Evolutionary conservation across 352 stramenopile genomes (phyloP).

Genomic region (Pilasporangium apinafurcum): DNA sequence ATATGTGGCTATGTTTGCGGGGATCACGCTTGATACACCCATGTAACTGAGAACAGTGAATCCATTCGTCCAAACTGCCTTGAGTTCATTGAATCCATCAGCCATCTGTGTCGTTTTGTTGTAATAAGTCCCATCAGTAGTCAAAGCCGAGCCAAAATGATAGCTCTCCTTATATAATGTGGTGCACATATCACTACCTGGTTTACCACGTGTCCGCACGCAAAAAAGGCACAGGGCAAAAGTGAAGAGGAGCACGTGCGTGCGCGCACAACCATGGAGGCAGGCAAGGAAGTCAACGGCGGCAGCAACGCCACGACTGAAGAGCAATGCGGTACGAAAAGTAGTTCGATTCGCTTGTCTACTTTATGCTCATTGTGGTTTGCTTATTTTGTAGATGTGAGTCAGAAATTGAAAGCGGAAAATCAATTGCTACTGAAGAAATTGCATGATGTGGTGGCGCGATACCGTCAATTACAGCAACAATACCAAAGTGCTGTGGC

Average conservation of each 20-base stretch:
- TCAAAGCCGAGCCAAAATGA: no score
- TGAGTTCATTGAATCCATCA: no score
- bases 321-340: no score
- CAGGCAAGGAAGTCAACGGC: not conserved
- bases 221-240: not conserved
- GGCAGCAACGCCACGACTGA: not conserved
- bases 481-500: constrained; percentile 32
- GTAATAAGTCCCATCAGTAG: no score
- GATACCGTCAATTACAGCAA: constrained; percentile 45
- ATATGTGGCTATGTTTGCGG: constrained; percentile 1
- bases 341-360: no score
- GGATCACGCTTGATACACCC: constrained; percentile 25
- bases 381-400: constrained; percentile 4
- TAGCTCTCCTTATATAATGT: no score
- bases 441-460: constrained; percentile 42
- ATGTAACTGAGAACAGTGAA: no score
- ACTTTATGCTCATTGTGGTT: no score
- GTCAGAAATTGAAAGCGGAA: constrained; percentile 40
- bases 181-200: no score
- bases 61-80: no score
- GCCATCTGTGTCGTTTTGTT: no score
- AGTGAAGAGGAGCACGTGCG: not conserved
- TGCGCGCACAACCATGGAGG: constrained; percentile 1
- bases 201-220: no score
- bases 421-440: constrained; percentile 53